Conservation (phyloP, 257 asterid genomes). For the Haberlea rhodopensis region DNA sequence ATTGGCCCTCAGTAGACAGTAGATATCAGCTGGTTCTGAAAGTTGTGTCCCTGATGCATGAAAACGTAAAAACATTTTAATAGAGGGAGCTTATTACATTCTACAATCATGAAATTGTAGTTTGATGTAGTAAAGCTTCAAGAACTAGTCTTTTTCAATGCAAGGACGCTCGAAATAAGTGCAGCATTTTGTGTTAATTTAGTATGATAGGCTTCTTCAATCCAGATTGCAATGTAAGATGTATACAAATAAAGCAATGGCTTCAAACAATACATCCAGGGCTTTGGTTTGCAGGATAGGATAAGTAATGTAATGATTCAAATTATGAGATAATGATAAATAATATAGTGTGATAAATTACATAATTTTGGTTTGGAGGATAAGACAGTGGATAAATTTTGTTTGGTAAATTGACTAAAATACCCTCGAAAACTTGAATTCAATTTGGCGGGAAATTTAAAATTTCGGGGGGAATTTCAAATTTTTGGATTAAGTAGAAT, state of each 20-base stretch:
- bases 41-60: slow-evolving; percentile 59
- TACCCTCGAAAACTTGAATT: too few relatives aligned
- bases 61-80: slow-evolving; percentile 21
- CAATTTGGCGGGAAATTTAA: too few relatives aligned
- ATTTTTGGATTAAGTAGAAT: too few relatives aligned
- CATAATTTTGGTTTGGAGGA: too few relatives aligned
- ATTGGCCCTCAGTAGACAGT: slow-evolving; percentile 40
- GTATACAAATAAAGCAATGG: background rate
- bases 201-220: background rate
- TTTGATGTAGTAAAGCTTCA: background rate
- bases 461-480: too few relatives aligned
- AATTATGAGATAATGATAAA: too few relatives aligned
- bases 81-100: background rate
- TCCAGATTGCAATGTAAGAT: background rate
- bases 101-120: background rate
- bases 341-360: too few relatives aligned
- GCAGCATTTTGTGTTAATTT: background rate
- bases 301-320: too few relatives aligned
- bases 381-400: too few relatives aligned
- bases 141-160: background rate
- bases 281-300: too few relatives aligned
- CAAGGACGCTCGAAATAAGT: background rate
- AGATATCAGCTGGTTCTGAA: slow-evolving; percentile 49
- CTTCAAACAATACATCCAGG: background rate
- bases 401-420: too few relatives aligned